These are phyloP conservation scores for Acer saccharum DNA, from an alignment of 345 rosid genomes.

Conservation along the genomic window DNA sequence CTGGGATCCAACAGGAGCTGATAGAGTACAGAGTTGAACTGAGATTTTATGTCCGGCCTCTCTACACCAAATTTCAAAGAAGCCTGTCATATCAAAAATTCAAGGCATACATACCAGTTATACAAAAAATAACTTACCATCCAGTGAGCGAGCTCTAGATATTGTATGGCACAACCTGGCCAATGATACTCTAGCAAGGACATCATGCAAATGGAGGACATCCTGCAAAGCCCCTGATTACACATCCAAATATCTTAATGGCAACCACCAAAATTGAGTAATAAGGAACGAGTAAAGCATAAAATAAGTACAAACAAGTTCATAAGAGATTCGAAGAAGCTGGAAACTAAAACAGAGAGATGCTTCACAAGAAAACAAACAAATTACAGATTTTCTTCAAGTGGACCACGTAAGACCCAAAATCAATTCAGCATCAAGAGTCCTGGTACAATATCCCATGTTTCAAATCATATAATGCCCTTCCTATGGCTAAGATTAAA, in stretches of 20 bases:
- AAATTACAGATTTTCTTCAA: not conserved
- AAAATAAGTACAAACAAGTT: not conserved
- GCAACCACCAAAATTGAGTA: not conserved
- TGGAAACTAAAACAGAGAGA: not conserved
- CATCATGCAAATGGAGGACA: constrained; percentile 98
- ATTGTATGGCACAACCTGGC: constrained; percentile 91
- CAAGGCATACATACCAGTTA: constrained; percentile 12
- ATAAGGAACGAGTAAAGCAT: not conserved
- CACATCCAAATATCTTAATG: constrained; percentile 20
- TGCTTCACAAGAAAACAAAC: not conserved
- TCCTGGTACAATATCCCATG: not conserved
- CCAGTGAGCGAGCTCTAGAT: constrained; percentile 90
- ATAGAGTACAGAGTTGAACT: constrained; percentile 90
- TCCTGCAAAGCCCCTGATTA: constrained; percentile 95
- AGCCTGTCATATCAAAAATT: constrained; percentile 24
- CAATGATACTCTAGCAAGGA: constrained; percentile 94
- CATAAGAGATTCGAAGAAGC: not conserved
- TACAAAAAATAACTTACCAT: constrained; percentile 59
- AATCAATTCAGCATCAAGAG: not conserved
- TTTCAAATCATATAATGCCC: no score
- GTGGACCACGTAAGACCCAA: not conserved
- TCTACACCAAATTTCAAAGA: constrained; percentile 48
- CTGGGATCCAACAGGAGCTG: constrained; percentile 98
- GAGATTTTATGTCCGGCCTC: constrained; percentile 92
- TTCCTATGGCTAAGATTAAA: no score